These are phyloP conservation scores for Diaporthe longicolla DNA, from an alignment of 2,329 filamentous ascomycete species.

Conservation along the genomic window DNA sequence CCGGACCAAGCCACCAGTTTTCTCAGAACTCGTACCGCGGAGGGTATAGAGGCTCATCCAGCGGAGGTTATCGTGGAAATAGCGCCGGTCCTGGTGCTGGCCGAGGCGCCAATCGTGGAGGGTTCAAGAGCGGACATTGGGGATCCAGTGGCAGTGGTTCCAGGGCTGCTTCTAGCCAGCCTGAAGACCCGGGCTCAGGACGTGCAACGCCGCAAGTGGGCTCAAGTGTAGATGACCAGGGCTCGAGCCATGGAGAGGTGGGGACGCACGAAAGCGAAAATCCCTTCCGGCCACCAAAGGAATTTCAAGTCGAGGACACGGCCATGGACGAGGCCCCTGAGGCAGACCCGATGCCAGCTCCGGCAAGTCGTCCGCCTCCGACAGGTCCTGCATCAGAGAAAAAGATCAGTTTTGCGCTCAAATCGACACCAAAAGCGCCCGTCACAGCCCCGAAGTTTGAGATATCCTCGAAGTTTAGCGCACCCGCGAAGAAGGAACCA, in stretches of 20 bases:
- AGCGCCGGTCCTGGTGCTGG: slow-evolving; percentile 64
- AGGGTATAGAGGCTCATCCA: slow-evolving; percentile 61
- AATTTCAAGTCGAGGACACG: slow-evolving; percentile 75
- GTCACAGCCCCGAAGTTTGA: slow-evolving; percentile 73
- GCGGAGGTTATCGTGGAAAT: slow-evolving; percentile 70
- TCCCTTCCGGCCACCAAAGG: slow-evolving; percentile 74
- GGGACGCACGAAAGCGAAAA: slow-evolving; percentile 68
- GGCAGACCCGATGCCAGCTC: slow-evolving; percentile 67
- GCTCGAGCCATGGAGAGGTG: slow-evolving; percentile 49
- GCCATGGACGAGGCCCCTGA: slow-evolving; percentile 62
- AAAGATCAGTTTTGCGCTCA: slow-evolving; percentile 96
- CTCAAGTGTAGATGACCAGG: slow-evolving; percentile 39
- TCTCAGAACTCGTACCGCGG: slow-evolving; percentile 62
- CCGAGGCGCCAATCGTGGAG: slow-evolving; percentile 69
- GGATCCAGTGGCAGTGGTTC: slow-evolving; percentile 65
- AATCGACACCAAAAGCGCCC: slow-evolving; percentile 75
- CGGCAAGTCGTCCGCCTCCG: slow-evolving; percentile 64
- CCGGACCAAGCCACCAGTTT: slow-evolving; percentile 69
- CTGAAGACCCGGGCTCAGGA: slow-evolving; percentile 50
- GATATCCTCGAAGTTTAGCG: slow-evolving; percentile 78
- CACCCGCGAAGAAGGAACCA: slow-evolving; percentile 53
- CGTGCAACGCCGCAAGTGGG: slow-evolving; percentile 44
- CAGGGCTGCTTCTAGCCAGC: slow-evolving; percentile 45
- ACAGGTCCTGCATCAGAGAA: slow-evolving; percentile 67
- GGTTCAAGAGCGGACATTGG: slow-evolving; percentile 80